Conservation (phyloP, 106 monocot species). For the Amphibolis antarctica region DNA sequence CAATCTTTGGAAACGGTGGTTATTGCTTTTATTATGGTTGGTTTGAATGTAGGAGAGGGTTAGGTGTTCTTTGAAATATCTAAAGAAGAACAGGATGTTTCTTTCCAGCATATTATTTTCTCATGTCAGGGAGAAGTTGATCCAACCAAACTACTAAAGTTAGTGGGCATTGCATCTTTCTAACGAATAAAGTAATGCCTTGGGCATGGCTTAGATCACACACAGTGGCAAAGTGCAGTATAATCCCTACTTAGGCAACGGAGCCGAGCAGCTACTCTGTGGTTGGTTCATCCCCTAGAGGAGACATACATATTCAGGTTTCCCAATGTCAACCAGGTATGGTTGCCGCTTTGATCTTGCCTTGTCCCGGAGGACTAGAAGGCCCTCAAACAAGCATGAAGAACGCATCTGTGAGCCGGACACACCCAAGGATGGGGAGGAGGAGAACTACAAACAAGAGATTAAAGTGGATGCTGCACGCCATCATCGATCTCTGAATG, state of each 20-base stretch:
- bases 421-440: neutral
- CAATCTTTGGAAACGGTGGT: too few relatives aligned
- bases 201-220: neutral
- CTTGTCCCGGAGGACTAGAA: neutral
- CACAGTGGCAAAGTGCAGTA: neutral
- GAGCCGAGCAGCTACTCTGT: too few relatives aligned
- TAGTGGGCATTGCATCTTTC: constrained; percentile 1
- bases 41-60: too few relatives aligned
- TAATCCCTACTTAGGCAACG: neutral
- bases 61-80: too few relatives aligned
- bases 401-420: neutral
- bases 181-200: too few relatives aligned
- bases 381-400: neutral
- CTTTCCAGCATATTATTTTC: too few relatives aligned
- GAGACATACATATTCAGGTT: too few relatives aligned
- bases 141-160: neutral
- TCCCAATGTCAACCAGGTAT: neutral
- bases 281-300: too few relatives aligned
- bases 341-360: neutral
- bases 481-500: neutral
- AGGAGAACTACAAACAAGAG: neutral
- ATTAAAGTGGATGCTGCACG: neutral
- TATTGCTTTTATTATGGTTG: too few relatives aligned
- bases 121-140: neutral
- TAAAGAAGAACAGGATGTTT: too few relatives aligned